Base-by-base conservation (phyloP, 129 eudicot genomes). In the Centrapalus pauciflorus region DNA sequence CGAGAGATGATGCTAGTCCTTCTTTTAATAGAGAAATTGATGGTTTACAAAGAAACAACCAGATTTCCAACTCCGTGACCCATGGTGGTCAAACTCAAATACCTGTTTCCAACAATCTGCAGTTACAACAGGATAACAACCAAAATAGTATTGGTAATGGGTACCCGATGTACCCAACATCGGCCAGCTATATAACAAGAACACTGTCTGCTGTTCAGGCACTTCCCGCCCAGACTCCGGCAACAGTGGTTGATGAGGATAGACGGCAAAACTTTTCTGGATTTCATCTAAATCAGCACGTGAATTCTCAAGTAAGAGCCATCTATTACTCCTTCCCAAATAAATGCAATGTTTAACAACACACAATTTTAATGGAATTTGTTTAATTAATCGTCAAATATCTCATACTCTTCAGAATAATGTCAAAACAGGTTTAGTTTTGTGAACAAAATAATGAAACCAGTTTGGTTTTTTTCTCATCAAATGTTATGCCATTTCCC, bases 201-300 rank as follows among this genome's bases (percentile, higher is more conserved):
- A 48, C 69, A 16, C 80, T 82, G 2, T 43, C 37, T 48, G 81
- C 91, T 23, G 62, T 84, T 61, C 97, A 87, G 80, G 87, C 87
- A 66, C 89, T 84, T 73, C 84, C 95, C 12, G 87, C 76, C 41
- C 89, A 52, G 67, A 13, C 55, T 45, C 37, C 86, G 1, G 33
- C 82, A 26, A 60, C 79, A 26, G 20, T 25, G 6, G 25, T 26
- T 59, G 76, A 72, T 13, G 59, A 40, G 35, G 82, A 83, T 45
- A 61, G 80, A 67, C 85, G 59, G 40, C 71, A 73, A 25, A 30
- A 37, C 35, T 55, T 63, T 55, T 46, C 69, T 13, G 74, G 77
- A 25, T 34, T 76, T 57, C 73, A 70, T 75, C 32, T 27, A 8
- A 77, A 60, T 82, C 19, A 75, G 50, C 80, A 69, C 25, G 27